A percentile compares a stretch with the other conserved stretches of the same genome.
Evolutionary conservation across 345 rosid species (phyloP).

Genomic region (Eucalyptus leucophloia): DNA sequence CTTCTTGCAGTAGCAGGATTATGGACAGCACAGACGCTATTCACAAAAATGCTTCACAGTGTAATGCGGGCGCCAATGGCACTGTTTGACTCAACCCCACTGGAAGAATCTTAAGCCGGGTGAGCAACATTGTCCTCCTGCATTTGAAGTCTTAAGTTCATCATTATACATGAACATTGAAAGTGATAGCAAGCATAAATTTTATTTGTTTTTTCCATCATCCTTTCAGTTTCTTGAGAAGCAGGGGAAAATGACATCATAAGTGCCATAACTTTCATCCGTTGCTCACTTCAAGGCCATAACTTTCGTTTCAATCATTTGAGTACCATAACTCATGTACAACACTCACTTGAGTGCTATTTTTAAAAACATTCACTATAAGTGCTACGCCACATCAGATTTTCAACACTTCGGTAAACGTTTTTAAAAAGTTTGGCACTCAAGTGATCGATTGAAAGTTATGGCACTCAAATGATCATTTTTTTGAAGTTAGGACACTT

Average conservation of each 20-base stretch:
- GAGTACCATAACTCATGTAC: too few species aligned
- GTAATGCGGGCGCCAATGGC: constrained; percentile 80
- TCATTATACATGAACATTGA: background rate
- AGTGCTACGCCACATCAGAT: background rate
- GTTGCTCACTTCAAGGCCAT: background rate
- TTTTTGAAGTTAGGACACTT: background rate
- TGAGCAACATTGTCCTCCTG: constrained; percentile 9
- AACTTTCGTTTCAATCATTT: background rate
- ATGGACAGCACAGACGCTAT: constrained; percentile 67
- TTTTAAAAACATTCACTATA: too few species aligned
- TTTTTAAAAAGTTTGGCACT: background rate
- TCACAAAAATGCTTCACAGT: constrained; percentile 64
- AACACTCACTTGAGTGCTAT: background rate
- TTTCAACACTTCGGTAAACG: accelerated
- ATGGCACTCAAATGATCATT: background rate
- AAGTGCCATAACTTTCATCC: background rate
- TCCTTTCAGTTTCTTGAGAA: background rate
- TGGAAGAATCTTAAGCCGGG: constrained; percentile 90
- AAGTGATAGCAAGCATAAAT: background rate
- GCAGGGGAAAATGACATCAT: background rate
- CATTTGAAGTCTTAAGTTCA: background rate
- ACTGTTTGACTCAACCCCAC: constrained; percentile 89
- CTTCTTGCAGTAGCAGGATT: constrained; percentile 62
- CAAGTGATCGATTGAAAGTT: background rate
- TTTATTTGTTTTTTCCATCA: background rate